Base-by-base conservation (phyloP, 768 basidiomycete genomes). In the Phlebiopsis gigantea region DNA sequence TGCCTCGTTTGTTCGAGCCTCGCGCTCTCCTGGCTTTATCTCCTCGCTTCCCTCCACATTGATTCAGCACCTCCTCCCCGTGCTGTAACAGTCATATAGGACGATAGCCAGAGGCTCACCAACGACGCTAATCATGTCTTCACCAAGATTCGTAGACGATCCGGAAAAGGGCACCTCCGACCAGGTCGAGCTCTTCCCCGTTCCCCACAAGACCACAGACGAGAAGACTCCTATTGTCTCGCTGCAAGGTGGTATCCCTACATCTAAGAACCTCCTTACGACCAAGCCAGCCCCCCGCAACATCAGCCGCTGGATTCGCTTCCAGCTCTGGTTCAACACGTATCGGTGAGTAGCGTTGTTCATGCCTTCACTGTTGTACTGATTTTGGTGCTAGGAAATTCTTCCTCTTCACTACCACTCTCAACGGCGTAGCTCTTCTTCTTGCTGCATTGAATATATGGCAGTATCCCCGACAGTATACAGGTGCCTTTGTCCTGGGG, bases 401-500 rank as follows among this genome's bases (percentile, higher is more conserved):
- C 62, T 74, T 69, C 61, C 66, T 64, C 8, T 58, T 74, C 46
- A 61, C 71, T 10, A 61, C 69, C 34, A 45, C 59, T 4, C 21
- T 76, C 47, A 77, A 76, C 53, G 57, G 65, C 9, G 58, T 65
- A 44, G 69, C 67, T 6, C 57, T 77, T 19, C 19, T 69, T 17
- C 63, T 75, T 15, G 70, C 72, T 7, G 67, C 65, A 1, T 17
- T 65, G 17, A 65, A 65, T 22, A 52, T 63, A 29, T 76, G 74
- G 71, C 42, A 60, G 28, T 76, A 77, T 57, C 71, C 75, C 22
- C 62, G 68, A 43, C 56, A 62, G 28, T 71, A 74, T 61, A 66
- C 70, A 39, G 72, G 70, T 46, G 74, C 74, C 30, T 62, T 76
- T 58, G 63, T 72, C 48, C 65, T 77, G 10, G 75, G 75, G 21